Base-by-base conservation (phyloP, 352 stramenopile genomes). In the Phytophthora citrophthora region DNA sequence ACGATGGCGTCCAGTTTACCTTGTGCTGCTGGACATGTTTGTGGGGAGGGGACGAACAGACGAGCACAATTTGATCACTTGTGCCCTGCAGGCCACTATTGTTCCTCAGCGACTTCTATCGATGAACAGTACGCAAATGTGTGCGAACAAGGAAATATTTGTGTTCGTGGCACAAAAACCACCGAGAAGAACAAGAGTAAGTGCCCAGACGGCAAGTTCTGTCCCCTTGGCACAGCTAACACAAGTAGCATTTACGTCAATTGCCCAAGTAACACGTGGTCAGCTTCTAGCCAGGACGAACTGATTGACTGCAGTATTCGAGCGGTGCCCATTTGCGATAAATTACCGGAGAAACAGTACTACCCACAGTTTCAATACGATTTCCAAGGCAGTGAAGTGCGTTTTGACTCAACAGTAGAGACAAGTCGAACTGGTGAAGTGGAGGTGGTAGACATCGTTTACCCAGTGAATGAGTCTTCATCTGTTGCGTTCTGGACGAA, bases 11-110 rank as follows among this genome's bases (percentile, higher is more conserved):
- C 83, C 23, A 97, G 90, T 29, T 72, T 96, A 41, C 76, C 81
- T 5, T 99, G 97, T 70, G 88, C 93, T 2, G 91, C 94, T 29
- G 97, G 97, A 0, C 94, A 97, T 66, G 88, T 97, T 1, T 99
- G 97, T 74, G 95, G 96, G 16, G 86, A 95, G 46, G 90, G 88
- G 26, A 99, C 96, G 20, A 96, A 98, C 46, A 77, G 92, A 12
- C 79, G 79, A 44, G 78, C 66, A 5, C 94, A 99, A 68, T 99
- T 98, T 60, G 74, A 90, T 34, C 91, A 99, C 48, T 68, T 97
- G 54, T 98, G 96, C 46, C 90, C 97, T 20, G 92, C 77, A 20
- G 97, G 97, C 2, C 86, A 96, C 43, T 98, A 93, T 64, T 99
- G 96, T 54, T 80, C 74, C 15, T 76, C 85, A 3, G 81, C 87